phyloP scores from a whole-genome alignment of 768 basidiomycete genomes.

The Lactarius psammicola region DNA sequence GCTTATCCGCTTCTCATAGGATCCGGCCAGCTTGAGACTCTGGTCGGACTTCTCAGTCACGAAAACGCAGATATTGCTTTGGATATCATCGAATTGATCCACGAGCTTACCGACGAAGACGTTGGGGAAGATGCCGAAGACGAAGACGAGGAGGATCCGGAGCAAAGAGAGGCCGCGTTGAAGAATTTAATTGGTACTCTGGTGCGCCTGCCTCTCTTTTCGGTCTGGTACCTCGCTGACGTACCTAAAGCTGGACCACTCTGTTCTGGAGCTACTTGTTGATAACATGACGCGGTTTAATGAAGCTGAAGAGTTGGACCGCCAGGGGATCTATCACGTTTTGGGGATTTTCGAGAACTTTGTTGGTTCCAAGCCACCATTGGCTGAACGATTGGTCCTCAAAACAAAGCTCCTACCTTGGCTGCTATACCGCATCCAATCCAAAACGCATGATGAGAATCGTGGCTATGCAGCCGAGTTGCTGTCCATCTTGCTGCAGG shows the following conservation, averaged over 20 bases:
- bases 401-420: slow-evolving; percentile 77
- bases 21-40: slow-evolving; percentile 62
- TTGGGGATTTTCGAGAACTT: slow-evolving; percentile 95
- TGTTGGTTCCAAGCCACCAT: slow-evolving; percentile 76
- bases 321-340: slow-evolving; percentile 90
- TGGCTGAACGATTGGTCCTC: slow-evolving; percentile 66
- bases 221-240: slow-evolving; percentile 11
- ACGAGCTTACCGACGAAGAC: slow-evolving; percentile 96
- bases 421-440: slow-evolving; percentile 73
- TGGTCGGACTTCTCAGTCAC: slow-evolving; percentile 87
- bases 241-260: slow-evolving; percentile 65
- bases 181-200: slow-evolving; percentile 73
- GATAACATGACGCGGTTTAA: slow-evolving; percentile 88
- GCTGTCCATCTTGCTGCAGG: slow-evolving; percentile 86
- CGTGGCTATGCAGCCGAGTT: slow-evolving; percentile 91
- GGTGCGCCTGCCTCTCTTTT: slow-evolving; percentile 46
- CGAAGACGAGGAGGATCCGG: slow-evolving; percentile 58
- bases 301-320: slow-evolving; percentile 86
- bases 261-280: slow-evolving; percentile 83
- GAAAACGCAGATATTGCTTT: slow-evolving; percentile 98
- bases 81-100: slow-evolving; percentile 86
- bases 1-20: slow-evolving; percentile 90
- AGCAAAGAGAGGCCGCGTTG: slow-evolving; percentile 63
- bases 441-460: slow-evolving; percentile 82
- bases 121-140: slow-evolving; percentile 74